A percentile compares a stretch with the other conserved stretches of the same genome.
These are phyloP conservation scores for Clavispora vitiphila DNA, from an alignment of 805 yeast species.

Conservation along the genomic window DNA sequence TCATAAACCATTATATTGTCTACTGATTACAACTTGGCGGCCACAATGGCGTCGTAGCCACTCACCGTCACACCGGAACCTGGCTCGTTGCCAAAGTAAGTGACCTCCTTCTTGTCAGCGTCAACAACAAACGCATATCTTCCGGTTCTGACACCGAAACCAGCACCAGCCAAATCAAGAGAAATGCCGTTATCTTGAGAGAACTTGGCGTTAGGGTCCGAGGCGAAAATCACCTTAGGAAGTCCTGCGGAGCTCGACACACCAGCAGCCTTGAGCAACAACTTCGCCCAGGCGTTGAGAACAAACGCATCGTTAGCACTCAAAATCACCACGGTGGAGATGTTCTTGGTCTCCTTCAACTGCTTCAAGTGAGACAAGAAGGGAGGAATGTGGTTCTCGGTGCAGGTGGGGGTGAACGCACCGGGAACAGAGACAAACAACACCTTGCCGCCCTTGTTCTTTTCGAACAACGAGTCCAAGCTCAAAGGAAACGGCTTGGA, in stretches of 20 bases:
- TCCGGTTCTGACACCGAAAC: constrained; percentile 36
- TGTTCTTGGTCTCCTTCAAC: constrained; percentile 25
- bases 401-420: constrained; percentile 42
- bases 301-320: constrained; percentile 42
- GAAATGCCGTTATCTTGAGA: constrained; percentile 25
- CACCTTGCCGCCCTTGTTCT: constrained; percentile 21
- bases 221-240: constrained; percentile 33
- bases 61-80: constrained; percentile 29
- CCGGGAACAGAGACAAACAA: constrained; percentile 40
- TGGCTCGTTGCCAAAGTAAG: constrained; percentile 32
- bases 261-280: constrained; percentile 25
- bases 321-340: constrained; percentile 30
- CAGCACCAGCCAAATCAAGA: constrained; percentile 30
- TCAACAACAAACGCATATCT: constrained; percentile 36
- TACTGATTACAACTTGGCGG: constrained; percentile 27
- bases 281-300: constrained; percentile 40
- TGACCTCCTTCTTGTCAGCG: constrained; percentile 39
- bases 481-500: constrained; percentile 29
- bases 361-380: constrained; percentile 25
- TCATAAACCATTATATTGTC: too few relatives aligned
- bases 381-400: constrained; percentile 41
- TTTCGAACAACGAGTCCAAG: constrained; percentile 27
- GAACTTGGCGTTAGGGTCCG: constrained; percentile 35
- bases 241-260: constrained; percentile 6
- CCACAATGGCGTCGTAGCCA: constrained; percentile 34